A percentile compares a stretch with the other conserved stretches of the same genome.
These are phyloP conservation scores for Linum lewisii DNA, from an alignment of 345 rosid species.

Conservation along the genomic window DNA sequence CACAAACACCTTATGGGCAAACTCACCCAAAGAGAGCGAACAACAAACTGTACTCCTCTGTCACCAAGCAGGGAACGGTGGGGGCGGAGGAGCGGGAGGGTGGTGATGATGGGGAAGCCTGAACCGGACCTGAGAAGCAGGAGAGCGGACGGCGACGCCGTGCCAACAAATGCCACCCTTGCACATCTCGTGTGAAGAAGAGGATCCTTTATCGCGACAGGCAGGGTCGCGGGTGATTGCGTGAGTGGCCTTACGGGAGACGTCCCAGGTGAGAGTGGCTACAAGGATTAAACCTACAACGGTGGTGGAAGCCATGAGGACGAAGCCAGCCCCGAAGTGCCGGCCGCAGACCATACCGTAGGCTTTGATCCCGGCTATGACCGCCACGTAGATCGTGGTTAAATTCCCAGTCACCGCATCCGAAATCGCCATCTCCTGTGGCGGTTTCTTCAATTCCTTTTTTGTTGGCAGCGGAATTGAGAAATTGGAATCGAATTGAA, in stretches of 20 bases:
- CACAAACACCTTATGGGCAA: not conserved
- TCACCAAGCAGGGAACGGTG: not conserved
- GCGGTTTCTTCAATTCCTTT: not conserved
- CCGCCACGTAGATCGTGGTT: conserved; percentile 74
- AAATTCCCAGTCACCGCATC: conserved; percentile 77
- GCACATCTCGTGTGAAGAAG: conserved; percentile 40
- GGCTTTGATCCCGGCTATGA: conserved; percentile 63
- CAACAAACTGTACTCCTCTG: not conserved
- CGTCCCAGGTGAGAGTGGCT: conserved; percentile 83
- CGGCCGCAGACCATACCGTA: conserved; percentile 49
- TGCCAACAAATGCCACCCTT: conserved; percentile 99
- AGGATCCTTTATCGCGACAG: conserved; percentile 10
- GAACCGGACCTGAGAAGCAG: conserved; percentile 91
- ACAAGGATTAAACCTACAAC: conserved; percentile 52
- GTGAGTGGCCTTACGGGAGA: conserved; percentile 61
- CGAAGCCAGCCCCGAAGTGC: conserved; percentile 60
- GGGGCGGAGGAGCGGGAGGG: conserved; percentile 3
- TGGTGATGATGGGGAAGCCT: conserved; percentile 58
- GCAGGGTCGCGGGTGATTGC: conserved; percentile 47
- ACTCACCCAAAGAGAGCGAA: no score
- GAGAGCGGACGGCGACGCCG: conserved; percentile 87
- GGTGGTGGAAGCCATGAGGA: conserved; percentile 53
- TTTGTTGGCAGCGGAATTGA: not conserved
- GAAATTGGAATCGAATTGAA: not conserved
- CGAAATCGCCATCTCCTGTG: conserved; percentile 51